These are phyloP conservation scores for Globisporangium mamillatum DNA, from an alignment of 352 stramenopile genomes.

Conservation along the genomic window DNA sequence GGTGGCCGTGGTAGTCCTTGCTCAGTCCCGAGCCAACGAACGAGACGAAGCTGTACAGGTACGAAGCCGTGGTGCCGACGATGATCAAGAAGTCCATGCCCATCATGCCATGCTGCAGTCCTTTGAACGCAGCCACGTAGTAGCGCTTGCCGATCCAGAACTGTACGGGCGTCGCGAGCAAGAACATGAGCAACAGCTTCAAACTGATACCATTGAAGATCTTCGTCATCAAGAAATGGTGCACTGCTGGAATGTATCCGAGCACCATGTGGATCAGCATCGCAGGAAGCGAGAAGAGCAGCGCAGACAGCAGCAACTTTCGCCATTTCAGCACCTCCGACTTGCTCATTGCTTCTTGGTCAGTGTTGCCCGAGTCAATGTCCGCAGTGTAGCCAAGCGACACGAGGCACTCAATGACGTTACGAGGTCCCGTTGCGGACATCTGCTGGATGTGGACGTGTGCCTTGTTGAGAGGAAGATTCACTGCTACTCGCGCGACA, in stretches of 20 bases:
- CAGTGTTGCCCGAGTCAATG: slow-evolving; percentile 49
- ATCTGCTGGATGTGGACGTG: slow-evolving; percentile 82
- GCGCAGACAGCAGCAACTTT: slow-evolving; percentile 59
- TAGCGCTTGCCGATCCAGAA: slow-evolving; percentile 79
- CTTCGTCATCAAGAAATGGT: slow-evolving; percentile 67
- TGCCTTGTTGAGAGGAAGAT: slow-evolving; percentile 60
- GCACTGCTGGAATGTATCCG: slow-evolving; percentile 65
- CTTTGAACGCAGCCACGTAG: slow-evolving; percentile 82
- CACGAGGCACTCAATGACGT: slow-evolving; percentile 70
- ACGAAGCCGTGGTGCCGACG: slow-evolving; percentile 80
- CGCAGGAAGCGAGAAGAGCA: slow-evolving; percentile 82
- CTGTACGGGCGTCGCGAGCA: slow-evolving; percentile 80
- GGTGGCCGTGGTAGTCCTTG: slow-evolving; percentile 65
- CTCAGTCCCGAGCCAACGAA: slow-evolving; percentile 64
- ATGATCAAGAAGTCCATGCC: slow-evolving; percentile 90
- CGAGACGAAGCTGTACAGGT: slow-evolving; percentile 83
- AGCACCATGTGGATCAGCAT: slow-evolving; percentile 89
- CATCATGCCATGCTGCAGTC: slow-evolving; percentile 80
- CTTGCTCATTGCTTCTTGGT: slow-evolving; percentile 64
- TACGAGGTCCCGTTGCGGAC: slow-evolving; percentile 63
- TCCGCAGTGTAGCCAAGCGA: slow-evolving; percentile 56
- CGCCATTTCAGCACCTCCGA: slow-evolving; percentile 79
- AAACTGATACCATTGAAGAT: slow-evolving; percentile 78
- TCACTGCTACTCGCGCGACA: slow-evolving; percentile 70
- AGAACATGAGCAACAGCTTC: slow-evolving; percentile 81